Evolutionary conservation across 2,329 filamentous ascomycete genomes (phyloP), one percentile per base, ranked within the genome.

Genomic region (Cladosporium phlei): DNA sequence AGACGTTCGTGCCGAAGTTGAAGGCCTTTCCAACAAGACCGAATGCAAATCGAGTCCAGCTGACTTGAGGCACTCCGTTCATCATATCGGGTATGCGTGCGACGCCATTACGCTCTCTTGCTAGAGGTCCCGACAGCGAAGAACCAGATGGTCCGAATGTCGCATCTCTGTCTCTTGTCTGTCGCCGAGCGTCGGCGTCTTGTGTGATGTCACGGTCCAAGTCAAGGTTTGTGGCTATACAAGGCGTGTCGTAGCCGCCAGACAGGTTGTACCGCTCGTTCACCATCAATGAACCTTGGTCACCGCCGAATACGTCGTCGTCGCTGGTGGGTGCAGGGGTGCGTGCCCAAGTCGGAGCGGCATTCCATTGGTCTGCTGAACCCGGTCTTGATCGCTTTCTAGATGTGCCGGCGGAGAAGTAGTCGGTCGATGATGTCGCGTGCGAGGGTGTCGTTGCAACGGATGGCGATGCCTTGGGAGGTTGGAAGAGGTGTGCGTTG

Each of bases 1-100:
- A 94, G 0, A 85, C 79, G 19, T 63, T 71, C 3, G 71, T 80
- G 70, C 90, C 95, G 58, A 95, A 93, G 55, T 89, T 79, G 78
- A 88, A 89, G 0, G 95, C 81, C 59, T 84, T 91, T 14, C 87
- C 86, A 6, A 87, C 74, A 0, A 85, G 74, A 30, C 70, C 77
- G 24, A 87, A 69, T 4, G 85, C 77, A 38, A 78, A 66, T 14
- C 71, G 70, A 22, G 77, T 75, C 82, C 80, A 85, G 43, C 52
- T 54, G 37, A 51, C 47, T 43, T 50, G 29, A 27, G 28, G 34
- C 33, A 51, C 40, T 16, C 51, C 52, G 39, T 52, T 52, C 7
- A 46, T 28, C 11, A 46, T 27, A 5, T 50, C 38, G 14, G 37
- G 46, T 42, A 53, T 44, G 9, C 61, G 53, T 38, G 54, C 55